phyloP scores from a whole-genome alignment of 441 rosid genomes.

The Jatropha podagrica region DNA sequence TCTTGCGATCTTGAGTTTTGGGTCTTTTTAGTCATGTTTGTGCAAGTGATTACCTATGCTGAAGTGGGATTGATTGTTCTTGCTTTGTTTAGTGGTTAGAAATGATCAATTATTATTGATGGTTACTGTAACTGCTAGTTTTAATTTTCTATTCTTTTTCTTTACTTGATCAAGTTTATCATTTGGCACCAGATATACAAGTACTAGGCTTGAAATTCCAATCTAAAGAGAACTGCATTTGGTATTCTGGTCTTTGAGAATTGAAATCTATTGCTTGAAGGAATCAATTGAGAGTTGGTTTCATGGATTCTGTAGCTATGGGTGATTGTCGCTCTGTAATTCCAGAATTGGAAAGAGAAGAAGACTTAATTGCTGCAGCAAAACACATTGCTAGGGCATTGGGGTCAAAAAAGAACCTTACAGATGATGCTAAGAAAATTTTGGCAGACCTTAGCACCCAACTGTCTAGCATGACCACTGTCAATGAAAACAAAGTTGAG shows the following conservation, averaged over 20 bases:
- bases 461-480: conserved; percentile 45
- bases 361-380: conserved; percentile 66
- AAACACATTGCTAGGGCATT: conserved; percentile 54
- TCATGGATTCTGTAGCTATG: conserved; percentile 34
- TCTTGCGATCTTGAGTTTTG: conserved; percentile 10
- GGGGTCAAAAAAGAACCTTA: conserved; percentile 59
- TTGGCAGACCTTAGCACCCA: conserved; percentile 61
- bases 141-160: not conserved
- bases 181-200: conserved; percentile 15
- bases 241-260: conserved; percentile 10
- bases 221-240: not conserved
- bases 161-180: not conserved
- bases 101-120: not conserved
- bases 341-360: conserved; percentile 52
- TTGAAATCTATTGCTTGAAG: conserved; percentile 12
- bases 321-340: conserved; percentile 37
- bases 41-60: not conserved
- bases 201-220: conserved; percentile 12
- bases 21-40: not conserved
- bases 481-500: conserved; percentile 33
- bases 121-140: not conserved
- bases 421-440: conserved; percentile 50
- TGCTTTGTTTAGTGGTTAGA: not conserved
- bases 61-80: conserved; percentile 3
- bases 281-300: conserved; percentile 1